These are phyloP conservation scores for Podila horticola DNA, from an alignment of 192 early-diverging fungal genomes.

Conservation along the genomic window DNA sequence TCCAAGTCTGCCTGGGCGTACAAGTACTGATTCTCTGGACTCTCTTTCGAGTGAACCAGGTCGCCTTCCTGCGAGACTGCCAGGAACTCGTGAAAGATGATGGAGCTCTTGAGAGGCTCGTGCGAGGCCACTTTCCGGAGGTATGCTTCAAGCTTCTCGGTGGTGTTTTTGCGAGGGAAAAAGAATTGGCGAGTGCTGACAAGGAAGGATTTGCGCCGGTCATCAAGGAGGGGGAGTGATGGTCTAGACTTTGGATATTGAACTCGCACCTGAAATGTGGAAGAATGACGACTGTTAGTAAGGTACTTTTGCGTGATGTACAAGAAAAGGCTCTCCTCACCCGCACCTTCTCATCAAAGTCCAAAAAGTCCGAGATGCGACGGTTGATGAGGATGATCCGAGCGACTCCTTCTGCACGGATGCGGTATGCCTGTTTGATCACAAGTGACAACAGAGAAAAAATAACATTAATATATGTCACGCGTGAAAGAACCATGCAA, in stretches of 20 bases:
- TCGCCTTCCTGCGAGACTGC: slow-evolving; percentile 61
- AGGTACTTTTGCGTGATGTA: neutral
- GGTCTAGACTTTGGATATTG: slow-evolving; percentile 57
- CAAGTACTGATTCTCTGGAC: slow-evolving; percentile 6
- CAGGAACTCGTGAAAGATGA: slow-evolving; percentile 59
- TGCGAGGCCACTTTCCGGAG: slow-evolving; percentile 52
- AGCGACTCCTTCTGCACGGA: slow-evolving; percentile 48
- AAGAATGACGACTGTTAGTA: neutral
- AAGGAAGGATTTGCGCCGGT: slow-evolving; percentile 50
- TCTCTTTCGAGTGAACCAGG: slow-evolving; percentile 49
- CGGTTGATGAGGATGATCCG: slow-evolving; percentile 53
- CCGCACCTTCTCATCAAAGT: slow-evolving; percentile 61
- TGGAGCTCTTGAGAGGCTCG: slow-evolving; percentile 50
- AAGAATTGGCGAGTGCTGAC: slow-evolving; percentile 49
- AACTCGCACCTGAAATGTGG: slow-evolving; percentile 27
- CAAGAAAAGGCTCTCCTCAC: neutral
- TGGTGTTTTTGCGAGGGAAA: slow-evolving; percentile 57
- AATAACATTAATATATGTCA: slow-evolving; percentile 16
- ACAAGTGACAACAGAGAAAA: slow-evolving; percentile 1
- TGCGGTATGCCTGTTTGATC: slow-evolving; percentile 49
- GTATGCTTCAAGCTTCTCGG: slow-evolving; percentile 60
- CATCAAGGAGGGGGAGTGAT: slow-evolving; percentile 43
- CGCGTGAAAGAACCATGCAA: neutral
- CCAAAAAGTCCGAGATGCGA: slow-evolving; percentile 61
- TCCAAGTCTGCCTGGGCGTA: neutral